Conservation (phyloP, 805 yeast species). For the Sungouiozyma ichnusensis region DNA sequence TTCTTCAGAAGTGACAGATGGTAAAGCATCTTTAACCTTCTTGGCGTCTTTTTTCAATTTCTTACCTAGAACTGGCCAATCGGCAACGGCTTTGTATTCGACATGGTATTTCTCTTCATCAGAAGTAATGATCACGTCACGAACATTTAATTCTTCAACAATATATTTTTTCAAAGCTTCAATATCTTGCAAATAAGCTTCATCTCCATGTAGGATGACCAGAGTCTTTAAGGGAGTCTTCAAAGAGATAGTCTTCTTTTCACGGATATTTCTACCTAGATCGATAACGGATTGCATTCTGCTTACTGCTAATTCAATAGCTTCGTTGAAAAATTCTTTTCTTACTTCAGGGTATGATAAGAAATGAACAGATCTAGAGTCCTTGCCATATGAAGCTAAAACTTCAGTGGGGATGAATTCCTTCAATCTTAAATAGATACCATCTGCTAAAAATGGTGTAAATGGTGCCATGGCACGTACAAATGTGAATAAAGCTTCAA, state of each 20-base stretch:
- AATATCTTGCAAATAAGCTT: slow-evolving; percentile 63
- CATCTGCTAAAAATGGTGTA: slow-evolving; percentile 92
- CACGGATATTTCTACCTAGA: slow-evolving; percentile 92
- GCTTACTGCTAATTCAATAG: slow-evolving; percentile 76
- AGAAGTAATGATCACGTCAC: slow-evolving; percentile 75
- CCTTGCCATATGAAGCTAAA: slow-evolving; percentile 41
- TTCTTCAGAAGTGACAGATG: slow-evolving; percentile 66
- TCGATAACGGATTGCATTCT: slow-evolving; percentile 98
- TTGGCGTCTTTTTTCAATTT: slow-evolving; percentile 90
- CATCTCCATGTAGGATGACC: slow-evolving; percentile 75
- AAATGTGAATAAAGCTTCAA: slow-evolving; percentile 81
- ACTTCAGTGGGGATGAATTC: slow-evolving; percentile 50
- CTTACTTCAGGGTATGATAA: slow-evolving; percentile 80
- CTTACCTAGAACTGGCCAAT: slow-evolving; percentile 98
- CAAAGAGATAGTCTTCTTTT: slow-evolving; percentile 84
- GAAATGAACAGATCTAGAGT: slow-evolving; percentile 85
- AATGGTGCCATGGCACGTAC: slow-evolving; percentile 98
- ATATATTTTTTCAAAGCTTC: slow-evolving; percentile 70
- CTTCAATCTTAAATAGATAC: slow-evolving; percentile 69
- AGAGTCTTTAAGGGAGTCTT: slow-evolving; percentile 89
- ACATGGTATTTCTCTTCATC: slow-evolving; percentile 91
- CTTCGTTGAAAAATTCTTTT: slow-evolving; percentile 67
- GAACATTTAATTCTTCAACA: slow-evolving; percentile 83
- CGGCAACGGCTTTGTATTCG: slow-evolving; percentile 89
- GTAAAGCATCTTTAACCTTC: slow-evolving; percentile 89